Base-by-base conservation (phyloP, 768 basidiomycete species). In the Leccinum boreale region DNA sequence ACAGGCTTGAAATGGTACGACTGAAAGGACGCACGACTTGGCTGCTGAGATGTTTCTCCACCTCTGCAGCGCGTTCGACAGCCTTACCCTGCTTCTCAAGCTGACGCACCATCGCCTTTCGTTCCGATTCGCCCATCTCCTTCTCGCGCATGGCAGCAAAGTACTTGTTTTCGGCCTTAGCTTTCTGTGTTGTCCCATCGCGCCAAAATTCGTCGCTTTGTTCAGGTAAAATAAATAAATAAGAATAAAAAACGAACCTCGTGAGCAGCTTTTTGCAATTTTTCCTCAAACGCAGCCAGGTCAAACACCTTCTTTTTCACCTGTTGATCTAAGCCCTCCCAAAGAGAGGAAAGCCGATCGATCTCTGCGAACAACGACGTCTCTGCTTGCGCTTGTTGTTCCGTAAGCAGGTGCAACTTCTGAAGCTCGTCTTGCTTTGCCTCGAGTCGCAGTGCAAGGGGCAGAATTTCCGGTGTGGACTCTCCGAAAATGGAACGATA, bases 81-180 rank as follows among this genome's bases (percentile, higher is more conserved):
- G 82, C 80, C 57, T 81, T 82, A 26, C 77, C 73, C 62, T 87
- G 84, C 54, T 84, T 84, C 62, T 87, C 85, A 15, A 81, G 70
- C 29, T 75, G 79, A 50, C 86, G 80, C 17, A 75, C 67, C 33
- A 86, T 72, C 31, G 77, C 82, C 72, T 92, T 92, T 48, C 86
- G 81, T 68, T 94, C 91, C 2, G 77, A 77, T 31, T 94, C 91
- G 3, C 87, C 74, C 17, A 90, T 86, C 58, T 97, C 94, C 73
- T 90, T 94, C 57, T 89, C 86, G 29, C 94, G 86, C 87, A 96
- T 91, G 3, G 87, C 87, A 17, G 90, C 83, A 67, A 86, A 98
- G 69, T 85, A 98, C 71, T 95, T 98, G 77, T 94, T 96, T 58
- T 98, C 95, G 15, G 90, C 86, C 75, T 96, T 98, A 9, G 93